Base-by-base conservation (phyloP, 495 filamentous ascomycete genomes). In the Penicillium samsonianum region DNA sequence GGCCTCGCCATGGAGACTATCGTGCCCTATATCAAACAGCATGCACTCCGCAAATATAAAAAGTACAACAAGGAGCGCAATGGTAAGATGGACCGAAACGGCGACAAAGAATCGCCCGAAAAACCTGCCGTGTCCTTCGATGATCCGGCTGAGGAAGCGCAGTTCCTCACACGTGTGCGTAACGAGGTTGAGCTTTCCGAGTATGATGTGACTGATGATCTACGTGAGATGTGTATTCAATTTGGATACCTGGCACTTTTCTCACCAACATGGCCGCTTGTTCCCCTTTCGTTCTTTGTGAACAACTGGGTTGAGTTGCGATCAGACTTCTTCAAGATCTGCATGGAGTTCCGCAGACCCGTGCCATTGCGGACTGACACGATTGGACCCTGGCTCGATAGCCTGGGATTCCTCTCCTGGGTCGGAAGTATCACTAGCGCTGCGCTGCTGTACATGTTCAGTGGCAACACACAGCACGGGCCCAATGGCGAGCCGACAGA, bases 241-340 rank as follows among this genome's bases (percentile, higher is more conserved):
- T 92, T 91, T 65, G 91, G 94, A 17, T 98, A 96, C 67, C 75
- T 98, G n/a, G 87, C 90, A 0, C 82, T 98, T 3, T 98, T 98
- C 76, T 91, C 89, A 3, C 89, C 94, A 2, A 80, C 92, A 42
- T 98, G 94, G 94, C 94, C 94, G 0, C 77, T 98, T 5, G 90
- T 92, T 0, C 85, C 88, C 0, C 80, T 91, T 33, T 94, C 90
- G 0, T 98, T 98, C 80, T 73, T 97, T 10, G 77, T 95, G 72
- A 97, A 97, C 72, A 94, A 98, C 76, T 98, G 94, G 94, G 68
- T 98, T 49, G 95, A 98, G 63, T 83, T 97, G 14, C 89, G 94
- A 25, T 89, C 89, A 22, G 94, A 98, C 59, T 93, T 96, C 16
- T 83, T 92, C 72, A 98, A 98, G 67, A 98, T 98, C 60, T 92